Evolutionary conservation across 2,329 filamentous ascomycete species (phyloP).

Genomic region (Cladophialophora chaetospira): DNA sequence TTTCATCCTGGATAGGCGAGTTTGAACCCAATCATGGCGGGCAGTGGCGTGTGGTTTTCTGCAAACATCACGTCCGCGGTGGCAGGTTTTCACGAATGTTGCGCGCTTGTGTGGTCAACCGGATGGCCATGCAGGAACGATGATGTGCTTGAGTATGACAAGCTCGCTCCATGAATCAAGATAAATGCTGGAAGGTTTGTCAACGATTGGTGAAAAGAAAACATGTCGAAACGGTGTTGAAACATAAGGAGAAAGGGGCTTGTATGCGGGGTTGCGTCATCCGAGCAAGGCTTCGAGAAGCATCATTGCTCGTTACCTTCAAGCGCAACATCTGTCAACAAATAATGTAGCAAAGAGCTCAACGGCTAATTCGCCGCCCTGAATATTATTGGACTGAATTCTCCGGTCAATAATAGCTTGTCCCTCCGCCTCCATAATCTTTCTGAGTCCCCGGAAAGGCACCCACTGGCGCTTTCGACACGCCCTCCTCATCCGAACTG

Average conservation of each 20-base stretch:
- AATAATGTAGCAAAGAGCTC: no score
- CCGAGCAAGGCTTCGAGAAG: no score
- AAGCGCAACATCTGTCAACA: no score
- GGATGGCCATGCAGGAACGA: neutral
- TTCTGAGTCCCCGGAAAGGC: slow-evolving; percentile 38
- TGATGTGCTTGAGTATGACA: neutral
- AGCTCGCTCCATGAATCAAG: neutral
- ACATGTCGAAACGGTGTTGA: slow-evolving; percentile 14
- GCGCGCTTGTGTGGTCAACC: slow-evolving; percentile 5
- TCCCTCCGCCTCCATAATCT: slow-evolving; percentile 23
- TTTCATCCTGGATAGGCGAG: neutral
- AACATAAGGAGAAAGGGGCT: slow-evolving; percentile 9
- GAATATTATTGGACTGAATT: no score
- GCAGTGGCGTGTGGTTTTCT: neutral
- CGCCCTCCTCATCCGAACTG: slow-evolving; percentile 46
- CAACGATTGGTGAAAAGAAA: slow-evolving; percentile 8
- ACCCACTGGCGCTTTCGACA: slow-evolving; percentile 35
- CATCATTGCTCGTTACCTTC: no score
- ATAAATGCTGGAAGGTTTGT: neutral
- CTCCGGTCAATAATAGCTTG: slow-evolving; percentile 21
- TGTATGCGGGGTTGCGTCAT: neutral
- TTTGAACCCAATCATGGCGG: neutral
- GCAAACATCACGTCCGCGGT: neutral
- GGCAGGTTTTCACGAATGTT: neutral
- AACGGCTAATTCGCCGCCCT: no score